Percentiles rank a stretch among this genome's conserved stretches.
phyloP scores from a whole-genome alignment of 2,329 filamentous ascomycete genomes.

The Clarireedia monteithiana region DNA sequence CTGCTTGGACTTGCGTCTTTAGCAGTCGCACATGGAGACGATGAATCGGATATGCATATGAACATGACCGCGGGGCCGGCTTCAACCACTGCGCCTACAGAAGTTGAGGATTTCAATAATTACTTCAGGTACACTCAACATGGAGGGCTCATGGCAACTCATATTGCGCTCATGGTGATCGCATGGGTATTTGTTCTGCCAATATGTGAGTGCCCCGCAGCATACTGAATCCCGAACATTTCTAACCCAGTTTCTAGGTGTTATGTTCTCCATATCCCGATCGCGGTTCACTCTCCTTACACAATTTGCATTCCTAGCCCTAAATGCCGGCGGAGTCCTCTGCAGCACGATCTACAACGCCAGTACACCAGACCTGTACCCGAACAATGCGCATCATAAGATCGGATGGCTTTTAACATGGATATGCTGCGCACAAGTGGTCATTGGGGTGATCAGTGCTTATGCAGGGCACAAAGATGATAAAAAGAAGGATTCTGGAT shows the following conservation, averaged over 20 bases:
- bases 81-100: constrained; percentile 12
- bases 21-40: constrained; percentile 10
- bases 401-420: constrained; percentile 78
- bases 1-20: constrained; percentile 10
- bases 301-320: constrained; percentile 60
- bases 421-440: constrained; percentile 60
- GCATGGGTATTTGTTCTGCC: constrained; percentile 65
- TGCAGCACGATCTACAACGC: constrained; percentile 67
- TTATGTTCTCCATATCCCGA: constrained; percentile 77
- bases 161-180: constrained; percentile 60
- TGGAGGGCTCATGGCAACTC: constrained; percentile 38
- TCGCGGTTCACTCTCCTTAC: constrained; percentile 64
- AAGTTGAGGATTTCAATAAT: constrained; percentile 23
- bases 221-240: not conserved
- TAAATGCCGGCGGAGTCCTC: constrained; percentile 57
- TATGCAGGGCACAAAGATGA: constrained; percentile 24
- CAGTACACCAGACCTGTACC: constrained; percentile 78
- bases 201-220: constrained; percentile 44
- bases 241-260: constrained; percentile 28
- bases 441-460: constrained; percentile 38
- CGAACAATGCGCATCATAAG: constrained; percentile 80
- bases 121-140: constrained; percentile 36
- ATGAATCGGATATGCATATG: constrained; percentile 26
- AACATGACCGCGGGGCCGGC: constrained; percentile 3
- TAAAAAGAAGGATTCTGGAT: constrained; percentile 43